These are phyloP conservation scores for Fusarium tanahbumbuense DNA, from an alignment of 2,329 filamentous ascomycete genomes.

Conservation along the genomic window DNA sequence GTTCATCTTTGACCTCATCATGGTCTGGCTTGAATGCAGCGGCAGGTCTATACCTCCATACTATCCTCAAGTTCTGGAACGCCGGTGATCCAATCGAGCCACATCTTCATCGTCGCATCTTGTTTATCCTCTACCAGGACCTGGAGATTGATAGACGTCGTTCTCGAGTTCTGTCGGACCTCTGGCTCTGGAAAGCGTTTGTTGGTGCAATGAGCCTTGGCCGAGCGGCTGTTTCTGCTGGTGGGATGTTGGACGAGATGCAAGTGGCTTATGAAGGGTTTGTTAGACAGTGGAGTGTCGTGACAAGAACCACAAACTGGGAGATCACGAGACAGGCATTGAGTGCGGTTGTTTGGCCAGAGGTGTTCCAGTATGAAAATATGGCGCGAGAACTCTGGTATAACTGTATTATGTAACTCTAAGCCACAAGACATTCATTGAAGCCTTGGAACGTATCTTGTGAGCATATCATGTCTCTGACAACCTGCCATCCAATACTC, in stretches of 20 bases:
- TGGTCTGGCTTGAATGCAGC: slow-evolving; percentile 33
- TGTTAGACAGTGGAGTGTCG: slow-evolving; percentile 26
- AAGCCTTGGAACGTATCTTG: neutral
- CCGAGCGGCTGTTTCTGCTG: neutral
- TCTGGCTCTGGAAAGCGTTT: slow-evolving; percentile 43
- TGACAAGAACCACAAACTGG: neutral
- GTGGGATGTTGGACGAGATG: neutral
- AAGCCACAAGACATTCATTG: neutral
- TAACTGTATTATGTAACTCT: neutral
- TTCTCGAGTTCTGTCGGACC: neutral
- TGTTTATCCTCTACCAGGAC: slow-evolving; percentile 27
- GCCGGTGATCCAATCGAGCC: slow-evolving; percentile 31
- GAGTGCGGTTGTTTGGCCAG: slow-evolving; percentile 22
- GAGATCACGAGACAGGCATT: slow-evolving; percentile 1
- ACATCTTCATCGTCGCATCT: slow-evolving; percentile 19
- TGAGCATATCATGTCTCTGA: slow-evolving; percentile 28
- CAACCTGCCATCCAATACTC: slow-evolving; percentile 39
- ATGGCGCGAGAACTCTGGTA: slow-evolving; percentile 17
- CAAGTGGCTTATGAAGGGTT: neutral
- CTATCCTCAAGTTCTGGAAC: slow-evolving; percentile 31
- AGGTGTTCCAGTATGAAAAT: neutral
- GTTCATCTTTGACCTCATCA: neutral
- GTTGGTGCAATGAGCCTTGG: slow-evolving; percentile 31
- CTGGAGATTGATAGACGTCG: neutral
- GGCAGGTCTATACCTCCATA: slow-evolving; percentile 27